phyloP scores from a whole-genome alignment of 2,329 filamentous ascomycete species.

The Metarhizium sp. region DNA sequence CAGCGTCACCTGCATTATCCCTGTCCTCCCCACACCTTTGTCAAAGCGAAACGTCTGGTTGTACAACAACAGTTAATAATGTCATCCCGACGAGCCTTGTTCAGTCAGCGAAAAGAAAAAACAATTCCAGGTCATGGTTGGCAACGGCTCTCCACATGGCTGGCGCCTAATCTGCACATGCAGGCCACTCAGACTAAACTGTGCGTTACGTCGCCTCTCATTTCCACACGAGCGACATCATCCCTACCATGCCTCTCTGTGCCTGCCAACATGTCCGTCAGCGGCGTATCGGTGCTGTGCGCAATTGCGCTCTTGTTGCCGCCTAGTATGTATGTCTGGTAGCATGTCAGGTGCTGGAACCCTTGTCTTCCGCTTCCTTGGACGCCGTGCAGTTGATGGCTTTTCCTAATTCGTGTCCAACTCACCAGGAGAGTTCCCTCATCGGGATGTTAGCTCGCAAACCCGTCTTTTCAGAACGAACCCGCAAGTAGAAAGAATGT shows the following conservation, averaged over 20 bases:
- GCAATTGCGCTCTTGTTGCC: no score
- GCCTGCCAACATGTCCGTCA: not conserved
- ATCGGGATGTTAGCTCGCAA: not conserved
- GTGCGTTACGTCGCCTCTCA: slow-evolving; percentile 7
- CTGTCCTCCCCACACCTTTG: not conserved
- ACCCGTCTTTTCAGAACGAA: not conserved
- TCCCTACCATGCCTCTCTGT: not conserved
- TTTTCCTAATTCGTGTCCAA: not conserved
- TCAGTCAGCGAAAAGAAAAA: not conserved
- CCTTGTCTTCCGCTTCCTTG: not conserved
- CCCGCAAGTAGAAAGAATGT: not conserved
- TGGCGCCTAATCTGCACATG: not conserved
- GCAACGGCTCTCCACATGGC: not conserved
- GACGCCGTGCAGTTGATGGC: not conserved
- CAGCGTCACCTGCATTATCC: not conserved
- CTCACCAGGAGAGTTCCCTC: not conserved
- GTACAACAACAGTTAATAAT: not conserved
- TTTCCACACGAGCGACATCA: slow-evolving; percentile 4
- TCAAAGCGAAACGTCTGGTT: no score
- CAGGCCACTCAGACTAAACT: not conserved
- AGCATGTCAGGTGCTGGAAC: not conserved
- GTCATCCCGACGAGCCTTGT: not conserved
- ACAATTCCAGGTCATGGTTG: not conserved
- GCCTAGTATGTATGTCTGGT: not conserved
- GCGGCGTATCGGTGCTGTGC: not conserved